Base-by-base conservation (phyloP, 2,329 filamentous ascomycete genomes). In the Cladobotryum protrusum region DNA sequence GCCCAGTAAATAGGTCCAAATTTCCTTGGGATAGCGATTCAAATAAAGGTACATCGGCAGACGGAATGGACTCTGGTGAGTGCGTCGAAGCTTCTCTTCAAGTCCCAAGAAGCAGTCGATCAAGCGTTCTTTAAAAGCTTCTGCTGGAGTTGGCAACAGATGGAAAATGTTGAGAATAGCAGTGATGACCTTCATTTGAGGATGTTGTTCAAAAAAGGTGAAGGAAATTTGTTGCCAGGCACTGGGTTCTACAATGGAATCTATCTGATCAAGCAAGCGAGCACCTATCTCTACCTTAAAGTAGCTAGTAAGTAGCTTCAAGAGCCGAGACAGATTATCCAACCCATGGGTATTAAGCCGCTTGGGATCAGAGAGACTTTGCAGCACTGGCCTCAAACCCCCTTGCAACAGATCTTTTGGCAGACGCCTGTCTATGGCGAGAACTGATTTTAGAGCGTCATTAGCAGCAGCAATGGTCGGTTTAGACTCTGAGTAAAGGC, bases 281-380 rank as follows among this genome's bases (percentile, higher is more conserved):
- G 89, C 82, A 6, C 93, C 95, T 48, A 99, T 99, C 65, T 99
- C 93, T 1, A 97, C 91, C 69, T 99, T 99, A 71, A 99, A 99
- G 67, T 99, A 99, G 52, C 93, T 97, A 0, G 92, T 99, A 15
- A 99, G 75, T 2, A 99, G 76, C 56, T 93, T 92, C 53, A 99
- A 71, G 2, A 99, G 76, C 36, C 92, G 83, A 15, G 91, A 91
- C 32, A 99, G 74, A 20, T 95, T 95, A 64, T 97, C 91, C 4
- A 99, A 74, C 2, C 91, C 91, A 59, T 91, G 87, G 0, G 92
- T 87, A 17, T 84, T 95, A 17, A 99, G 74, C 50, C 92, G 85
- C 65, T 95, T 89, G 0, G 92, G 87, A 62, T 99, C 93, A 57
- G 96, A 92, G 3, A 99, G 78, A 63, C 95, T 99, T 63, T 95